A percentile compares a stretch with the other conserved stretches of the same genome.
Evolutionary conservation across 1,284 basidiomycete species (phyloP).

Genomic region (Phylloboletellus chloephorus): DNA sequence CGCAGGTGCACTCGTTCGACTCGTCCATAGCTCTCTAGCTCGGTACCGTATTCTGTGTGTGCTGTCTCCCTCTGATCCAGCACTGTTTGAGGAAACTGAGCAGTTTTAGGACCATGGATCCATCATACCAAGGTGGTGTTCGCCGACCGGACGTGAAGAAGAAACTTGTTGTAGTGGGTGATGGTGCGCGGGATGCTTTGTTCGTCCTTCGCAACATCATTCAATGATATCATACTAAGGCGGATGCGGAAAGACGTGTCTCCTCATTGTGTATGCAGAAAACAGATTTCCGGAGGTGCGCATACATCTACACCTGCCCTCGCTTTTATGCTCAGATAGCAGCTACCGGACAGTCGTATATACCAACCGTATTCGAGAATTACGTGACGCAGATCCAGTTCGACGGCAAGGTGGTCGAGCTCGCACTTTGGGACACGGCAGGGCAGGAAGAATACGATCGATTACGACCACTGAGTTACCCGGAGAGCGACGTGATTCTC

Average conservation of each 20-base stretch:
- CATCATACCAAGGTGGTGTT: conserved; percentile 24
- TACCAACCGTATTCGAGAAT: conserved; percentile 98
- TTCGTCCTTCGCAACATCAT: conserved; percentile 31
- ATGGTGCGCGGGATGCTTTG: conserved; percentile 56
- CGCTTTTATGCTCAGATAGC: conserved; percentile 11
- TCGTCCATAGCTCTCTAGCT: conserved; percentile 2
- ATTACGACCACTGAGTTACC: conserved; percentile 89
- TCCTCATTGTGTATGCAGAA: conserved; percentile 93
- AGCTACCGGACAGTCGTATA: conserved; percentile 69
- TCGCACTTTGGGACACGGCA: conserved; percentile 97
- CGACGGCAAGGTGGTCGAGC: conserved; percentile 87
- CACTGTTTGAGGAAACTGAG: conserved; percentile 1
- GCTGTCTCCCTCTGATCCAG: neutral
- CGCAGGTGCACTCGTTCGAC: neutral
- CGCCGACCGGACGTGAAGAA: conserved; percentile 75
- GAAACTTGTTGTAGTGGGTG: conserved; percentile 88
- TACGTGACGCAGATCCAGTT: conserved; percentile 87
- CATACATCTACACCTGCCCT: conserved; percentile 13
- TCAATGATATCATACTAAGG: conserved; percentile 40
- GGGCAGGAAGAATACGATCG: conserved; percentile 98
- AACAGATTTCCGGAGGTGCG: conserved; percentile 95
- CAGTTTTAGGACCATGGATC: conserved; percentile 18
- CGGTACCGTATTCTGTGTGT: conserved; percentile 1
- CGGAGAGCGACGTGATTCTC: conserved; percentile 94
- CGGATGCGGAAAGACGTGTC: conserved; percentile 85